Evolutionary conservation across 2,329 filamentous ascomycete genomes (phyloP), one percentile per base, ranked within the genome.

Genomic region (Thelonectria olida): DNA sequence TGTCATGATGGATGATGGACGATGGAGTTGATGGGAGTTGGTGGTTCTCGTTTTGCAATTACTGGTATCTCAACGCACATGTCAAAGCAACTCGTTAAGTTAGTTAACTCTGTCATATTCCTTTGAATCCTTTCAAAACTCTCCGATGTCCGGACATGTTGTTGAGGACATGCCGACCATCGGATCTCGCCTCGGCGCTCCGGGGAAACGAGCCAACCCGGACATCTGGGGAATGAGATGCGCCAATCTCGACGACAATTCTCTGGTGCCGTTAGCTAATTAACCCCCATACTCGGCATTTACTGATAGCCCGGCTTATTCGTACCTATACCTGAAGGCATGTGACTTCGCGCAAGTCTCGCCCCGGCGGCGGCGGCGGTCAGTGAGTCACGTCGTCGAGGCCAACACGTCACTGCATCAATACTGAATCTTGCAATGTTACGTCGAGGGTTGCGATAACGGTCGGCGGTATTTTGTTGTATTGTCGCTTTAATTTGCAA

Each of bases 301-400:
- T 31, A 12, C 28, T 7, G 28, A 12, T 31, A 31, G 28, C 12
- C 28, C 28, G 28, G n/a, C n/a, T 6, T 41, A 19, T n/a, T 17
- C 5, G 7, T 19, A 10, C 9, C 38, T 41, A 7, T 5, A 42
- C 34, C 36, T 17, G 6, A 12, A 20, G 36, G 48, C 58, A 61
- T 61, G 58, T 61, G 58, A 61, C 58, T 58, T 61, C 54, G 58
- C 58, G 58, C 53, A n/a, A 58, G 25, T 53, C 54, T 58, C 54
- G 53, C 45, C 51, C 38, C 41, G 36, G 13, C n/a, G 50, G n/a
- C 13, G 20, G 22, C 27, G 39, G 48, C 52, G n/a, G n/a, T n/a
- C 4, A 52, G 44, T 61, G 58, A 61, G 58, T 61, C 58, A 61
- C 58, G 58, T 61, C 58, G 52, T 17, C 20, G n/a, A 7, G 10